Percentiles rank a stretch among this genome's conserved stretches.
phyloP scores from a whole-genome alignment of 352 stramenopile genomes.

The Pythium oligandrum region DNA sequence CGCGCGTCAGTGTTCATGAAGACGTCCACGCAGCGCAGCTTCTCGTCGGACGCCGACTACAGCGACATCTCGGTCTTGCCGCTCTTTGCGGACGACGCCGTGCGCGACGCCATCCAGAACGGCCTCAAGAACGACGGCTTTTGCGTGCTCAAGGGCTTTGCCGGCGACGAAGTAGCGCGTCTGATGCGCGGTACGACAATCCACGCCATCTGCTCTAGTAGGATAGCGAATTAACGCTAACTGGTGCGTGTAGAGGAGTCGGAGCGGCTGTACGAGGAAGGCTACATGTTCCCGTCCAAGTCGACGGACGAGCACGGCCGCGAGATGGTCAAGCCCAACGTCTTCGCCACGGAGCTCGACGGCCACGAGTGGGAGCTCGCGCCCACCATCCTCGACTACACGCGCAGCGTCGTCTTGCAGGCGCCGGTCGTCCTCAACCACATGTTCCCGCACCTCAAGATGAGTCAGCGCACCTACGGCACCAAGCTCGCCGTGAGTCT shows the following conservation, averaged over 20 bases:
- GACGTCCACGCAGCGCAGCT: not conserved
- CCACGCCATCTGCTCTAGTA: not conserved
- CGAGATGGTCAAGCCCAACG: conserved; percentile 36
- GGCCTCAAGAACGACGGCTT: conserved; percentile 34
- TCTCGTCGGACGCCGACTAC: conserved; percentile 11
- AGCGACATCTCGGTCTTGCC: conserved; percentile 37
- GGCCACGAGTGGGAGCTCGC: conserved; percentile 46
- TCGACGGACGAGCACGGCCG: conserved; percentile 39
- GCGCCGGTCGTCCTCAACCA: conserved; percentile 38
- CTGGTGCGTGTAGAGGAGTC: conserved; percentile 22
- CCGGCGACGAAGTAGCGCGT: conserved; percentile 27
- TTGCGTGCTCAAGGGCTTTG: conserved; percentile 36
- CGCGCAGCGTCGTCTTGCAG: conserved; percentile 43
- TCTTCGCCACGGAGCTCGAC: conserved; percentile 45
- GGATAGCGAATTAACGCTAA: not conserved
- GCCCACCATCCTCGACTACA: conserved; percentile 45
- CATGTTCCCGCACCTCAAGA: conserved; percentile 43
- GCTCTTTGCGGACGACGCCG: conserved; percentile 29
- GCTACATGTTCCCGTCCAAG: conserved; percentile 47
- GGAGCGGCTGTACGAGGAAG: conserved; percentile 36
- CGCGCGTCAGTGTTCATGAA: too few species aligned
- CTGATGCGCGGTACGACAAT: conserved; percentile 29
- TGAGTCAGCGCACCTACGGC: conserved; percentile 36
- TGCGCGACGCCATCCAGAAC: conserved; percentile 33
- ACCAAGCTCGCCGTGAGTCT: conserved; percentile 51